Evolutionary conservation across 2,329 filamentous ascomycete genomes (phyloP), one percentile per base, ranked within the genome.

Genomic region (Arthrobotrys sphaeroides): DNA sequence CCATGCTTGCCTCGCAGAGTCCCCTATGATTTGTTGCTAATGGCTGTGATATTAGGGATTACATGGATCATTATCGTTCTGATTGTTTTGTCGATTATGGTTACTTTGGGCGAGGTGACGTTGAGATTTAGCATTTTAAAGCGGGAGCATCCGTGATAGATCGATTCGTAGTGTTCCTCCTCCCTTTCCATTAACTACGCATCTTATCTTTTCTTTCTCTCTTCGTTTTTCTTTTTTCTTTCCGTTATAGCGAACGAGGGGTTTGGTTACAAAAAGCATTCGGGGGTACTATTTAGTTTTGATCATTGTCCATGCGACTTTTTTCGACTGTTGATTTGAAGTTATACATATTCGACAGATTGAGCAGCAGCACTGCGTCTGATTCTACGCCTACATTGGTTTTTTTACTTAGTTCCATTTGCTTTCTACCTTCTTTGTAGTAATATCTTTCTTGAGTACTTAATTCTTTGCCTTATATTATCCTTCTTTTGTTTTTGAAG

Each of bases 1-100:
- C n/a, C n/a, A n/a, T n/a, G n/a, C n/a, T n/a, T n/a, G n/a, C n/a
- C 13, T 7, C 43, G n/a, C 5, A 7, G 31, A 33, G n/a, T n/a
- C 12, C 4, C n/a, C 16, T 31, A 33, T 20, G 31, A 28, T 12
- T 9, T 9, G 16, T 10, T 36, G 16, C 40, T 45, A 31, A 20
- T 47, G 18, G 26, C 13, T 3, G 43, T 16, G 10, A 38, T 42
- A 10, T 36, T 45, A 85, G 84, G 87, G 78, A 96, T 97, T 81
- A 99, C 95, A 0, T 98, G 94, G 94, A 98, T 99, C 82, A 91
- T 98, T 82, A 99, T 99, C 80, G 87, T 97, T 49, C 87, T 99
- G 49, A 99, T 99, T 81, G 83, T 96, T 51, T 85, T 98, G 78
- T 94, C 91, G 81, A 98, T 99, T 80, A 85, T 93, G 61, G 93